Conservation (phyloP, 1,139 yeast genomes). For the Yamadazyma jaroonii region DNA sequence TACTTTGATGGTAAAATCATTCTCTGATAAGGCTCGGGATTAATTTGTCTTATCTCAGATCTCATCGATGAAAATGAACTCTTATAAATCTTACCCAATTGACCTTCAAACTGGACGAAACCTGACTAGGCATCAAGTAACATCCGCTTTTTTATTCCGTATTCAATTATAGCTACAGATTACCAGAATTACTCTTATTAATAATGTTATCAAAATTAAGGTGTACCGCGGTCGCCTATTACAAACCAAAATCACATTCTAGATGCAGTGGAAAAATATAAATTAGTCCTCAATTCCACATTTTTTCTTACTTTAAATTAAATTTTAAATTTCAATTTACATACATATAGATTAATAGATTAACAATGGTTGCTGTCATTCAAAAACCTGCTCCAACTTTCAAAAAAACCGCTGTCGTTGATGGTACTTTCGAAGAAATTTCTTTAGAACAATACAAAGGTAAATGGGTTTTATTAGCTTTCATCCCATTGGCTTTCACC, state of each 20-base stretch:
- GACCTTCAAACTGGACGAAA: no score
- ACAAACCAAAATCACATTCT: conserved; percentile 17
- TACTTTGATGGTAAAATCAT: no score
- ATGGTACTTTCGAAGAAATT: conserved; percentile 93
- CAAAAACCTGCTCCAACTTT: conserved; percentile 96
- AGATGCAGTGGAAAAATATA: conserved; percentile 9
- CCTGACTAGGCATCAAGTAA: no score
- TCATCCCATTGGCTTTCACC: conserved; percentile 98
- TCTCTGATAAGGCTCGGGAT: no score
- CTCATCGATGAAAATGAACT: no score
- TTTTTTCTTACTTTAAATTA: background rate
- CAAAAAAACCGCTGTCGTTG: conserved; percentile 94
- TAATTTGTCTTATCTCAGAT: no score
- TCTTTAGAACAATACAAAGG: conserved; percentile 94
- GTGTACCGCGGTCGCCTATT: conserved; percentile 13
- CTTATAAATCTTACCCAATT: no score
- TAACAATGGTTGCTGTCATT: conserved; percentile 74
- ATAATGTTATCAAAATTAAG: background rate
- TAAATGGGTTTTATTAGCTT: conserved; percentile 94
- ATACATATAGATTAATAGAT: conserved; percentile 1
- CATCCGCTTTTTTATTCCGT: background rate
- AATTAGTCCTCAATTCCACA: conserved; percentile 6
- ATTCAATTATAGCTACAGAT: no score
- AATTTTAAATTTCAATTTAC: conserved; percentile 12
- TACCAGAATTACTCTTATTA: no score